These are phyloP conservation scores for Mortierella sp. DNA, from an alignment of 371 early-diverging fungal genomes.

Conservation along the genomic window DNA sequence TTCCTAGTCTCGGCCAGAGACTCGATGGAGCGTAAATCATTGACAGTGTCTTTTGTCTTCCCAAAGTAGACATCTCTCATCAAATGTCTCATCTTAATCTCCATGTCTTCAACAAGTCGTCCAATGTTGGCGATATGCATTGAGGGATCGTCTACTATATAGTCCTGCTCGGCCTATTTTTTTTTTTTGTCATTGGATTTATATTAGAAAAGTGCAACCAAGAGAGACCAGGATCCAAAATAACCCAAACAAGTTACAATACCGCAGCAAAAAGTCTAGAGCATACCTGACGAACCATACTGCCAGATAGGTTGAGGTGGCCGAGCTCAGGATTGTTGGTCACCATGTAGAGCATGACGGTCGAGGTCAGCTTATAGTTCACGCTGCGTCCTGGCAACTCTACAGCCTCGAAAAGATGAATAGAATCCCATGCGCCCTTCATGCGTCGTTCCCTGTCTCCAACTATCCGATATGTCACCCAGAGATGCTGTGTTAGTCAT, in stretches of 20 bases:
- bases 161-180: constrained; percentile 81
- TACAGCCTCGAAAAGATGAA: constrained; percentile 93
- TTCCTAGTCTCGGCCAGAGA: constrained; percentile 74
- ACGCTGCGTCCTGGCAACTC: constrained; percentile 84
- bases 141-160: constrained; percentile 75
- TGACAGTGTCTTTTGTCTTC: constrained; percentile 96
- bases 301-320: constrained; percentile 89
- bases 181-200: not conserved
- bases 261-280: too few relatives aligned
- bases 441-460: constrained; percentile 72
- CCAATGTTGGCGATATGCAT: constrained; percentile 95
- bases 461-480: constrained; percentile 58
- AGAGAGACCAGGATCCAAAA: too few relatives aligned
- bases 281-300: constrained; percentile 90
- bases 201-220: too few relatives aligned
- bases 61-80: constrained; percentile 97
- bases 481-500: not conserved
- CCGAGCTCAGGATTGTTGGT: constrained; percentile 76
- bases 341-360: constrained; percentile 92
- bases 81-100: constrained; percentile 93
- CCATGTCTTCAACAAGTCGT: constrained; percentile 97
- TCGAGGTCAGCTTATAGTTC: constrained; percentile 94
- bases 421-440: constrained; percentile 99
- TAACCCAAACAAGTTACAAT: too few relatives aligned
- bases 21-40: constrained; percentile 85